A percentile compares a stretch with the other conserved stretches of the same genome.
phyloP scores from a whole-genome alignment of 2,329 filamentous ascomycete species.

The Magnaporthiopsis poae region DNA sequence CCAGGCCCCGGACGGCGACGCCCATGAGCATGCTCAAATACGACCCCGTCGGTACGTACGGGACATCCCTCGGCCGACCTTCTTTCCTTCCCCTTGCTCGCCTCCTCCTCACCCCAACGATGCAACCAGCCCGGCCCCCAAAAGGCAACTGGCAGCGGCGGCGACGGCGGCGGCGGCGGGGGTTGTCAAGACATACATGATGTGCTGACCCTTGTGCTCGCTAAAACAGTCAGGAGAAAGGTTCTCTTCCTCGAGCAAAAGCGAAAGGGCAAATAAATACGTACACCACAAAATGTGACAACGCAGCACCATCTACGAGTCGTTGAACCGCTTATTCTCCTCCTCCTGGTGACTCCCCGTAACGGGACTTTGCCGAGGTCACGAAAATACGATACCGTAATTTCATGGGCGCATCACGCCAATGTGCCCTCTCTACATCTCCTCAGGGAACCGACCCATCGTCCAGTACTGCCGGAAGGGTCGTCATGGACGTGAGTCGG shows the following conservation, averaged over 20 bases:
- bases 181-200: too few relatives aligned
- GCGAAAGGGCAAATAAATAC: slow-evolving; percentile 43
- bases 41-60: slow-evolving; percentile 80
- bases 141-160: too few relatives aligned
- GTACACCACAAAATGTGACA: not conserved
- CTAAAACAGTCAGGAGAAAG: slow-evolving; percentile 68
- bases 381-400: not conserved
- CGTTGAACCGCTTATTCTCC: not conserved
- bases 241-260: slow-evolving; percentile 93
- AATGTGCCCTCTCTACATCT: not conserved
- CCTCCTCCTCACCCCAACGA: not conserved
- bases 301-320: not conserved
- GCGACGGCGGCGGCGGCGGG: too few relatives aligned
- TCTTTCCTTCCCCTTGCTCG: not conserved
- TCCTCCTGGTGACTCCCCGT: not conserved
- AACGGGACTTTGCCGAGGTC: not conserved
- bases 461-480: not conserved
- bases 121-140: too few relatives aligned
- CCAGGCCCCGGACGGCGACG: slow-evolving; percentile 66
- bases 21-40: slow-evolving; percentile 98
- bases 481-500: not conserved
- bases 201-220: not conserved
- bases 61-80: slow-evolving; percentile 15
- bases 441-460: not conserved
- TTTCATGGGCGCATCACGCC: not conserved